Evolutionary conservation across 805 yeast species (phyloP), one percentile per base, ranked within the genome.

Genomic region (Pichia manshurica): DNA sequence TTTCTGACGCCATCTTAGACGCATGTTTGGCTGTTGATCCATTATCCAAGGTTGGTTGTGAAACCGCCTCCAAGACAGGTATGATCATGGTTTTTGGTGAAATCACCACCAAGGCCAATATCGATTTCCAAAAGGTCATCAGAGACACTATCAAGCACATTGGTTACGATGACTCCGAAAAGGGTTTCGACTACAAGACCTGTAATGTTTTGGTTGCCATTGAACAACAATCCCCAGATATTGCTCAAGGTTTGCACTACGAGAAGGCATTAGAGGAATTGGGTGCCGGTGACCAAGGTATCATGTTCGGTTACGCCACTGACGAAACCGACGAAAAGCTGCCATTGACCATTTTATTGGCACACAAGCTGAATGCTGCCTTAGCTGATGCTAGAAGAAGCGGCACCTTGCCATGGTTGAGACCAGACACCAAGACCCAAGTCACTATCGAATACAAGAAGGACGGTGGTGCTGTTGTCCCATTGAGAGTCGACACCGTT

Each of bases 211-310:
- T 93, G 56, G 98, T 93, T 55, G 99, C 99, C 70, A 89, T 93
- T 71, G 99, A 93, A 79, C 97, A 93, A 77, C 99, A 93, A 77
- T 89, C 97, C 46, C 93, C 96, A 61, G 99, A 93, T 75, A 93
- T 93, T 65, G 99, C 99, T 53, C 98, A 91, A 76, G 99, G 99
- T 81, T 82, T 93, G 67, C 98, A 93, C 75, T 86, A 86, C 74
- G 97, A 93, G 69, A 80, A 84, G 75, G 96, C 86, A 48, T 77
- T 93, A 56, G 99, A 93, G 79, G 95, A 93, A 52, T 82, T 93
- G 66, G 99, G 99, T 72, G 99, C 99, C 57, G 99, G 99, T 83
- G 99, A 93, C 77, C 99, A 93, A 76, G 99, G 99, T 84, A 93
- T 93, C 71, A 93, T 93, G 99, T 93, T 93, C 69, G 99, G 99